A percentile compares a stretch with the other conserved stretches of the same genome.
phyloP scores from a whole-genome alignment of 139 green algal genomes.

The Raphidocelis subcapitata region DNA sequence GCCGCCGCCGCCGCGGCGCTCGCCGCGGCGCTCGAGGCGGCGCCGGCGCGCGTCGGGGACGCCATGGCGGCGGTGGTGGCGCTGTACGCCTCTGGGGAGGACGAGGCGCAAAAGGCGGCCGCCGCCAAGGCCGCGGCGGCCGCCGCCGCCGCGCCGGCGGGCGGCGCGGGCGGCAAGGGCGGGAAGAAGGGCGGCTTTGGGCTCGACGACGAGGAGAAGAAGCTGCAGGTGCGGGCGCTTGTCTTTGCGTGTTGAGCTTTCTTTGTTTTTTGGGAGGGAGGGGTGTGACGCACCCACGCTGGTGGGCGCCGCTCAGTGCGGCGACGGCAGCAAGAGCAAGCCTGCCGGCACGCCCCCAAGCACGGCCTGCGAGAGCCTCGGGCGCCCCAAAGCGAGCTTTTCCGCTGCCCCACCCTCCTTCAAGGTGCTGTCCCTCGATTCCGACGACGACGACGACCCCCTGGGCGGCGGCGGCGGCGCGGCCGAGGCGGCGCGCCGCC shows the following conservation, averaged over 20 bases:
- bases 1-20: slow-evolving; percentile 41
- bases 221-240: not conserved
- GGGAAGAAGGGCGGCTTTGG: not conserved
- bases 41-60: slow-evolving; percentile 20
- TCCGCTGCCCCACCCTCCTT: no score
- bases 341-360: no score
- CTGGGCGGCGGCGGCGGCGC: no score
- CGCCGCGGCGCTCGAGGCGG: slow-evolving; percentile 30
- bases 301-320: no score
- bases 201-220: not conserved
- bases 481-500: not conserved
- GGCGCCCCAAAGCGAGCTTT: no score
- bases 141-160: not conserved
- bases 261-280: no score
- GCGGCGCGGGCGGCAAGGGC: not conserved
- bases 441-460: no score
- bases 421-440: no score
- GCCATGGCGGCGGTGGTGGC: slow-evolving; percentile 41
- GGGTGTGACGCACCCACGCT: no score
- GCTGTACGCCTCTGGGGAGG: slow-evolving; percentile 16
- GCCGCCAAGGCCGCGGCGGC: not conserved
- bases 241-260: no score
- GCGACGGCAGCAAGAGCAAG: no score
- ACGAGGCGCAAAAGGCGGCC: slow-evolving; percentile 7
- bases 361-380: no score